Evolutionary conservation across 345 rosid genomes (phyloP), one percentile per base, ranked within the genome.

Genomic region (Reutealis trisperma): DNA sequence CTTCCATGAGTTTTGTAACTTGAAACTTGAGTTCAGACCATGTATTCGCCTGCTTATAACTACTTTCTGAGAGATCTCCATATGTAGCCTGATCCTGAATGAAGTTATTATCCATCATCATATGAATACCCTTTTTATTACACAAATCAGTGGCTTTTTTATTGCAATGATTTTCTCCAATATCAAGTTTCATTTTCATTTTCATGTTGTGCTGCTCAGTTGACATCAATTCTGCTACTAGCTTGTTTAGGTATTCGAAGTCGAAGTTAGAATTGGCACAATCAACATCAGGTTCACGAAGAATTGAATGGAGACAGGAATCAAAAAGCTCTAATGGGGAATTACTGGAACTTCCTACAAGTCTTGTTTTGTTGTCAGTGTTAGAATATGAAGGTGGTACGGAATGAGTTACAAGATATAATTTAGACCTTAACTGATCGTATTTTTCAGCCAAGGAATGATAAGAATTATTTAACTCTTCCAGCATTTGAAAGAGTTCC

Each of bases 1-100:
- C 89, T 79, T 79, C 86, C 84, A 83, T 82, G 58, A 90, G 86
- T 76, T 84, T 75, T 47, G 84, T 59, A 41, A 83, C 79, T 68
- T 78, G 84, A 34, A 75, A 52, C 74, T 74, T 70, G 71, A 81
- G 80, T 69, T 81, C 81, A 63, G 68, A 68, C 84, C 87, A 79
- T 54, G 72, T 2, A 58, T 54, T 60, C 62, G 49, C 80, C 74
- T 77, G 4, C 8, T 65, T 77, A 41, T 44, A 44, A 52, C 27
- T 62, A 63, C 47, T 78, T 24, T 57, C 58, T 25, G 42, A 22
- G 44, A 65, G 51, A 42, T 70, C 79, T 11, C 47, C 12, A 57
- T 19, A 63, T 44, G 68, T n/a, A 30, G 67, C 63, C 67, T 18
- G 62, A 70, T 13, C 74, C 67, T 13, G 44, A 66, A 14, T 72